phyloP scores from a whole-genome alignment of 768 basidiomycete species.

The Naganishia kalamii region DNA sequence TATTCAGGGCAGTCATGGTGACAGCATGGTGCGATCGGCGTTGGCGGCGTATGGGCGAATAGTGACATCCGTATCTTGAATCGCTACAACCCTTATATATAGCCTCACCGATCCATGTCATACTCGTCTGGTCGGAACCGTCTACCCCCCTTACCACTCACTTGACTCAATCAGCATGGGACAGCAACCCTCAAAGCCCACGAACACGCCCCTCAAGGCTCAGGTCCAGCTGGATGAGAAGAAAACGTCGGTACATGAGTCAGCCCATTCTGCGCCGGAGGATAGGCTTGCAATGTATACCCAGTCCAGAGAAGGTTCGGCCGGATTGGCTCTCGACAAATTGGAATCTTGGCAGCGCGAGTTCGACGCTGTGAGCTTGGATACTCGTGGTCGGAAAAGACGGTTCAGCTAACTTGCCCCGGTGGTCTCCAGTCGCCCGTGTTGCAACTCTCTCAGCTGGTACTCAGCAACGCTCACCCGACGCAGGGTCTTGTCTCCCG shows the following conservation, averaged over 20 bases:
- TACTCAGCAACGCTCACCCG: conserved; percentile 42
- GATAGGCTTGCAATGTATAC: conserved; percentile 2
- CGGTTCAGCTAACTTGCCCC: too few species aligned
- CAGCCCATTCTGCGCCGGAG: neutral
- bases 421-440: conserved; percentile 34
- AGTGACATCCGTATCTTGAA: too few species aligned
- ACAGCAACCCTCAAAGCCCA: conserved; percentile 23
- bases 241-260: neutral
- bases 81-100: too few species aligned
- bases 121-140: too few species aligned
- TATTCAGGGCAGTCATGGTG: too few species aligned
- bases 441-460: conserved; percentile 35
- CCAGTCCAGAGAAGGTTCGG: neutral
- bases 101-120: too few species aligned
- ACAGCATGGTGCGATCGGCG: too few species aligned
- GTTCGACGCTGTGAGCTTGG: conserved; percentile 33
- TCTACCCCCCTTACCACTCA: neutral
- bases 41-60: too few species aligned
- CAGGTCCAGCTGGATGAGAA: conserved; percentile 14
- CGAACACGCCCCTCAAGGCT: neutral
- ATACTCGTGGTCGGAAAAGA: too few species aligned
- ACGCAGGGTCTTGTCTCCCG: conserved; percentile 36
- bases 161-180: conserved; percentile 19
- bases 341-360: conserved; percentile 34
- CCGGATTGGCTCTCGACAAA: conserved; percentile 26